phyloP scores from a whole-genome alignment of 2,329 filamentous ascomycete species.

The Akanthomyces lecanii region DNA sequence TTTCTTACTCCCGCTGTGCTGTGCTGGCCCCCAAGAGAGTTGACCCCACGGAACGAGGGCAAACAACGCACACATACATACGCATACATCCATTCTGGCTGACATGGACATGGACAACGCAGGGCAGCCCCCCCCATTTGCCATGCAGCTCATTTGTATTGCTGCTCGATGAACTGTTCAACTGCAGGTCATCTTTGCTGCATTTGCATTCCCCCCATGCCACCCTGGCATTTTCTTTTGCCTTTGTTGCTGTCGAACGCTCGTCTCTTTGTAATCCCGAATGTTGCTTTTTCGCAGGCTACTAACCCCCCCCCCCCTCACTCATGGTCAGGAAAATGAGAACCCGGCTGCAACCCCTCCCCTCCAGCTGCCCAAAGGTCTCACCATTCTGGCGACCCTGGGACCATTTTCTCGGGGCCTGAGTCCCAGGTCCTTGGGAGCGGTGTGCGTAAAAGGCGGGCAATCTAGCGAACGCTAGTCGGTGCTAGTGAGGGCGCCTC shows the following conservation, averaged over 20 bases:
- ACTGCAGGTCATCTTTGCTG: not conserved
- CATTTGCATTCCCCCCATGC: not conserved
- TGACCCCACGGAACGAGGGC: no score
- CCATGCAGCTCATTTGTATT: constrained; percentile 4
- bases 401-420: not conserved
- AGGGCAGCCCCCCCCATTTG: not conserved
- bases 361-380: not conserved
- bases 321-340: not conserved
- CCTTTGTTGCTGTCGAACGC: not conserved
- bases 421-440: constrained; percentile 16
- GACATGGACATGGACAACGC: constrained; percentile 1
- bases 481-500: constrained; percentile 4
- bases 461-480: not conserved
- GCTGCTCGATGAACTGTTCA: constrained; percentile 9
- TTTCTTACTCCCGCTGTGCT: no score
- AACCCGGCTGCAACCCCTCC: not conserved
- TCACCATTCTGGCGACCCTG: not conserved
- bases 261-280: no score
- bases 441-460: constrained; percentile 15
- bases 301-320: not conserved
- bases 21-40: no score
- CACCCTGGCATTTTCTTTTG: not conserved
- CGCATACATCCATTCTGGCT: no score
- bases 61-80: no score
- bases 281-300: no score